phyloP scores from a whole-genome alignment of 345 rosid genomes.

The Eucalyptus pauciflora region DNA sequence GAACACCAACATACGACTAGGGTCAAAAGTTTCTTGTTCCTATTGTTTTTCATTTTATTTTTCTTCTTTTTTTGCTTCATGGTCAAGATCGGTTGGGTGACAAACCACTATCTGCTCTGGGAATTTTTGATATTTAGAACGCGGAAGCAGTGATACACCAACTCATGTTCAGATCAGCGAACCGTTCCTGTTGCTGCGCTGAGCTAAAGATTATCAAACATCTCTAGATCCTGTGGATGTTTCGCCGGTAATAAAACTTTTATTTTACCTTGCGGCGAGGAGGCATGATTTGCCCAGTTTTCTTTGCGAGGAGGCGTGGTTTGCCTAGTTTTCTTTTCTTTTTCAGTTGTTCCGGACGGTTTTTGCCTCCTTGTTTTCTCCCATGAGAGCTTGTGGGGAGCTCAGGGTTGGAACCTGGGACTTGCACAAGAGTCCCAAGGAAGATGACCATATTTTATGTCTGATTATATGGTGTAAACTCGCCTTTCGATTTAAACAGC shows the following conservation, averaged over 20 bases:
- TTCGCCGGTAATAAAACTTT: background rate
- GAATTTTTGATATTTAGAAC: conserved; percentile 22
- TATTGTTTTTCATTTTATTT: background rate
- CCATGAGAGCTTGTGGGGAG: background rate
- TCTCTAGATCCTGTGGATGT: background rate
- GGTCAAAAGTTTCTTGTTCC: background rate
- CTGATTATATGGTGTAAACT: background rate
- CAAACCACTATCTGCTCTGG: conserved; percentile 63
- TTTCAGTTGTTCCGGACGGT: background rate
- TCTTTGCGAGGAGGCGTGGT: background rate
- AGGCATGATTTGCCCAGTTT: background rate
- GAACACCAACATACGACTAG: background rate
- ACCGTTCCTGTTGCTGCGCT: background rate
- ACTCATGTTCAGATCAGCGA: background rate
- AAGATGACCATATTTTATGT: background rate
- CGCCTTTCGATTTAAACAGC: background rate
- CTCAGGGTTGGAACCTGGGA: background rate
- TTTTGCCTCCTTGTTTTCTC: background rate
- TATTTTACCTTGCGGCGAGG: background rate
- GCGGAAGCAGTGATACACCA: background rate
- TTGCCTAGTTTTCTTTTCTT: background rate
- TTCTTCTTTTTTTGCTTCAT: conserved; percentile 15
- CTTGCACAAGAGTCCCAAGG: background rate
- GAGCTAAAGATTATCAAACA: background rate
- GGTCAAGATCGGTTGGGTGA: conserved; percentile 77